Evolutionary conservation across 768 basidiomycete genomes (phyloP).

Genomic region (Aureoboletus auriporus): DNA sequence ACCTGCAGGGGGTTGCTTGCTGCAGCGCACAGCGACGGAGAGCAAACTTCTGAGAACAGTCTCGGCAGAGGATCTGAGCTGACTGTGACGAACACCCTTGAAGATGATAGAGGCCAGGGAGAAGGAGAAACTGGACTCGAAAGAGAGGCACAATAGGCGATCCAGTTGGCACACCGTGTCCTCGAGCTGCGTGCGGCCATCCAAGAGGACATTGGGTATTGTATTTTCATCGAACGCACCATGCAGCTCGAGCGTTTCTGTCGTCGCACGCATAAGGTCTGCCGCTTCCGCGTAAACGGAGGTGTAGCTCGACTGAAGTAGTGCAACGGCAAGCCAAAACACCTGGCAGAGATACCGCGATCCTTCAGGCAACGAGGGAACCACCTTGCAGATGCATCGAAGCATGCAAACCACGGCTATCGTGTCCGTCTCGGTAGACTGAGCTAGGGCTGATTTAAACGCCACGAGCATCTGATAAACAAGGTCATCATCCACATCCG

Average conservation of each 20-base stretch:
- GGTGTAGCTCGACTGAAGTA: slow-evolving; percentile 74
- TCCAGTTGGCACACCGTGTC: slow-evolving; percentile 72
- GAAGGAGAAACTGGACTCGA: slow-evolving; percentile 77
- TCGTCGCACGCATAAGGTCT: slow-evolving; percentile 57
- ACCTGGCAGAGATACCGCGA: slow-evolving; percentile 72
- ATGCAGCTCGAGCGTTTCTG: slow-evolving; percentile 61
- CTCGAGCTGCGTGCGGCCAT: slow-evolving; percentile 59
- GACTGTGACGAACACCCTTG: slow-evolving; percentile 75
- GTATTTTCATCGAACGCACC: slow-evolving; percentile 52
- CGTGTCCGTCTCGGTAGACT: slow-evolving; percentile 67
- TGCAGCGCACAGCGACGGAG: slow-evolving; percentile 50
- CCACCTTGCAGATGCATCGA: slow-evolving; percentile 74
- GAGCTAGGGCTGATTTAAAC: slow-evolving; percentile 65
- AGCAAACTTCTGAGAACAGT: slow-evolving; percentile 60
- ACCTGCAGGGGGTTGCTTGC: slow-evolving; percentile 35
- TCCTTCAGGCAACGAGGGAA: slow-evolving; percentile 61
- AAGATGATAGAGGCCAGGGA: slow-evolving; percentile 79
- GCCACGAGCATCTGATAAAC: slow-evolving; percentile 92
- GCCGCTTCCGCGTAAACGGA: slow-evolving; percentile 68
- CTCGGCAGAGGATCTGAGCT: slow-evolving; percentile 58
- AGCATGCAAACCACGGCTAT: slow-evolving; percentile 83
- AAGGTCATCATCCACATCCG: slow-evolving; percentile 89
- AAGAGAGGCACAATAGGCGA: slow-evolving; percentile 66
- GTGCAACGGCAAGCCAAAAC: slow-evolving; percentile 86
- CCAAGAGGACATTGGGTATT: slow-evolving; percentile 56